phyloP scores from a whole-genome alignment of 2,329 filamentous ascomycete genomes.

The Fusarium torulosum region DNA sequence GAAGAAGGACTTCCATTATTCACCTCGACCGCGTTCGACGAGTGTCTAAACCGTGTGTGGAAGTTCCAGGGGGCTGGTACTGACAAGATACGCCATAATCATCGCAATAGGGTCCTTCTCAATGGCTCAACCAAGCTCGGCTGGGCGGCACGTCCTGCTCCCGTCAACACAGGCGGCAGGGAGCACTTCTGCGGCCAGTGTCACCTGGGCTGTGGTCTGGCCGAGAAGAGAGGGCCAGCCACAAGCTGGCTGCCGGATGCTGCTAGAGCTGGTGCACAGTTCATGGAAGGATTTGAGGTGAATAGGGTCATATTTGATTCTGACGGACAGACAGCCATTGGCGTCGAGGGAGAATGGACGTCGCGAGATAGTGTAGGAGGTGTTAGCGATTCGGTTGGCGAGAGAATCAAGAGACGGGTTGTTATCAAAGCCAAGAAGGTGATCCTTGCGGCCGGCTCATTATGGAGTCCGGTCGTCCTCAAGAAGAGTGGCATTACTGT shows the following conservation, averaged over 20 bases:
- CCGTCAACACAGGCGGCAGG: constrained; percentile 81
- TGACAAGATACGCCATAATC: constrained; percentile 77
- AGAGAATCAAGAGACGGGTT: constrained; percentile 69
- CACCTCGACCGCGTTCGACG: constrained; percentile 78
- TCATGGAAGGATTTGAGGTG: constrained; percentile 85
- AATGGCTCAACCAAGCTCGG: constrained; percentile 81
- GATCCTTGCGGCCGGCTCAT: constrained; percentile 79
- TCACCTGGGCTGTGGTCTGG: constrained; percentile 71
- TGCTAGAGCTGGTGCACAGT: constrained; percentile 79
- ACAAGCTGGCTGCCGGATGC: constrained; percentile 85
- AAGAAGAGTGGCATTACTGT: constrained; percentile 81
- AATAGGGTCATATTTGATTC: constrained; percentile 77
- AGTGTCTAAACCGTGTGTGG: constrained; percentile 83
- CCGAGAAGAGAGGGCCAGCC: constrained; percentile 82
- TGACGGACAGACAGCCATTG: constrained; percentile 69
- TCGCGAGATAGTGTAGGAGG: constrained; percentile 74
- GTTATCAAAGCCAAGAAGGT: constrained; percentile 83
- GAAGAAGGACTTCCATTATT: constrained; percentile 78
- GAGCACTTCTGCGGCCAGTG: constrained; percentile 81
- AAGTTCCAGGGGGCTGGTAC: constrained; percentile 80
- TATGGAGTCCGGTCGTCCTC: constrained; percentile 83
- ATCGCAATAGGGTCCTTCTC: constrained; percentile 77
- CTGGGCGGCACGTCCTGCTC: constrained; percentile 75
- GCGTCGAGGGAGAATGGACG: constrained; percentile 81
- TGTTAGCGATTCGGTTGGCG: constrained; percentile 63